phyloP scores from a whole-genome alignment of 768 basidiomycete species.

The Hemileccinum impolitum region DNA sequence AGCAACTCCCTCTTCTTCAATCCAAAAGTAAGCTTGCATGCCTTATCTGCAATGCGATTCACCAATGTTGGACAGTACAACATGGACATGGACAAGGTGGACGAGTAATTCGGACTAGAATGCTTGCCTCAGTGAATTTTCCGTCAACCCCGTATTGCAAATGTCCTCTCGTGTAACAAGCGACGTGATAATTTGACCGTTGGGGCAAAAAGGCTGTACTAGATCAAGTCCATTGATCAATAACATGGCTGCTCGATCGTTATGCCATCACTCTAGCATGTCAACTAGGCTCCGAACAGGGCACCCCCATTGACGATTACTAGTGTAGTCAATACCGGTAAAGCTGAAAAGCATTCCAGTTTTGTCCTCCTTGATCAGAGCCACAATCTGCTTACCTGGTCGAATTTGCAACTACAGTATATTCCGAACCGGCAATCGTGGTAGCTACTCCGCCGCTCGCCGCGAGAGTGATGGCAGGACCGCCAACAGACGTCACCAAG shows the following conservation, averaged over 20 bases:
- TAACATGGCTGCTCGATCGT: not conserved
- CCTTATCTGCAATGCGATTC: not conserved
- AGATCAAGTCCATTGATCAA: slow-evolving; percentile 1
- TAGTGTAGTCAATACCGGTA: slow-evolving; percentile 30
- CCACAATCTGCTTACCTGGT: slow-evolving; percentile 13
- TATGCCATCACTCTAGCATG: slow-evolving; percentile 20
- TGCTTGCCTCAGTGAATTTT: not conserved
- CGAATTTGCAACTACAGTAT: slow-evolving; percentile 39
- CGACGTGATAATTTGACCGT: not conserved
- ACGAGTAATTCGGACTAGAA: slow-evolving; percentile 13
- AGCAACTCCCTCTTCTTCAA: slow-evolving; percentile 82
- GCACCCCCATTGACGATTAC: slow-evolving; percentile 29
- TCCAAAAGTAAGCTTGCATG: slow-evolving; percentile 48
- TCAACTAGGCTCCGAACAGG: slow-evolving; percentile 40
- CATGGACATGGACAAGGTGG: slow-evolving; percentile 52
- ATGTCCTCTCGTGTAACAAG: no score
- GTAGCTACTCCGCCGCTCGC: slow-evolving; percentile 41
- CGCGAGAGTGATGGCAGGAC: slow-evolving; percentile 59
- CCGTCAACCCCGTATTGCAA: not conserved
- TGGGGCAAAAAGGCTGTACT: no score
- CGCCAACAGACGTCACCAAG: slow-evolving; percentile 56
- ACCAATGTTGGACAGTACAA: slow-evolving; percentile 44
- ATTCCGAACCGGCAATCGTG: slow-evolving; percentile 50
- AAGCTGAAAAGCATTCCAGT: slow-evolving; percentile 7
- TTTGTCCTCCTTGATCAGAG: not conserved